Percentiles rank a stretch among this genome's conserved stretches.
phyloP scores from a whole-genome alignment of 331 rosid species.

The Saraca asoca region DNA sequence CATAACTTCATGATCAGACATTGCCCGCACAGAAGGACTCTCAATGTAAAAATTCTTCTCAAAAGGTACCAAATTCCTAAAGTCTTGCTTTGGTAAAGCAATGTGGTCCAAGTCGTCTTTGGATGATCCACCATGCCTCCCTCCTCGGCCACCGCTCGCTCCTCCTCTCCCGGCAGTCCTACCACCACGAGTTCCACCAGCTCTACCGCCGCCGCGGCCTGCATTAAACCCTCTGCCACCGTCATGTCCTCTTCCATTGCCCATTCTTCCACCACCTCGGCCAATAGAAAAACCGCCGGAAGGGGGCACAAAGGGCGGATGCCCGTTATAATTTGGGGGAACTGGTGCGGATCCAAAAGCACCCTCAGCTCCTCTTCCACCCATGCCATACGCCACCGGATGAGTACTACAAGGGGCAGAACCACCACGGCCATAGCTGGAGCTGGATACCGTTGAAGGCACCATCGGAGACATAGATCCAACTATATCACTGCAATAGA shows the following conservation, averaged over 20 bases:
- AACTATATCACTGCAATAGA: conserved; percentile 51
- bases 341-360: conserved; percentile 42
- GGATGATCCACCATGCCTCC: conserved; percentile 65
- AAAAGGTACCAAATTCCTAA: conserved; percentile 77
- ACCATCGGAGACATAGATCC: conserved; percentile 53
- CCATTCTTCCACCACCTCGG: conserved; percentile 56
- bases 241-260: background rate
- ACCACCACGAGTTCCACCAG: conserved; percentile 38
- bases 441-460: conserved; percentile 24
- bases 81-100: conserved; percentile 77
- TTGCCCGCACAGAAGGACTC: conserved; percentile 57
- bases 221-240: background rate
- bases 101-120: conserved; percentile 77
- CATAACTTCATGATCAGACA: conserved; percentile 73
- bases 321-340: conserved; percentile 38
- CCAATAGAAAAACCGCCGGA: conserved; percentile 66
- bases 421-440: conserved; percentile 59
- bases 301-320: conserved; percentile 71
- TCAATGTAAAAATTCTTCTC: conserved; percentile 83
- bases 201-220: background rate
- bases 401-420: conserved; percentile 41
- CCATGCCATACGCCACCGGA: conserved; percentile 35
- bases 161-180: background rate
- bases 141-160: conserved; percentile 48
- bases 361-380: conserved; percentile 45